A percentile compares a stretch with the other conserved stretches of the same genome.
These are phyloP conservation scores for Tricholoma terreum DNA, from an alignment of 768 basidiomycete species.

Conservation along the genomic window DNA sequence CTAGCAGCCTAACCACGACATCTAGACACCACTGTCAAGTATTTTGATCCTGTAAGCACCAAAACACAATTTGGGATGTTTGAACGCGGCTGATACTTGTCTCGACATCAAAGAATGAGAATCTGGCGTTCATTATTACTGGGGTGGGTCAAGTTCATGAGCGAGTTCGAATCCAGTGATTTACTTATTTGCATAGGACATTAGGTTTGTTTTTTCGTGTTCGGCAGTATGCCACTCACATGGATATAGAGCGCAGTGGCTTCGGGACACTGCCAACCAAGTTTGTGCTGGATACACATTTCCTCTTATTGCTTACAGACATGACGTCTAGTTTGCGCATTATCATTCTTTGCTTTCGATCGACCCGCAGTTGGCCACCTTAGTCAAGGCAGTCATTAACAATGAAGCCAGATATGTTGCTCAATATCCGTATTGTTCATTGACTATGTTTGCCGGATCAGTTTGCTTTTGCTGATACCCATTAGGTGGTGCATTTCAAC, in stretches of 20 bases:
- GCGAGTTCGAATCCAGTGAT: neutral
- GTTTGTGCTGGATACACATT: constrained; percentile 28
- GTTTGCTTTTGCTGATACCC: neutral
- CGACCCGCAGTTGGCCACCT: constrained; percentile 56
- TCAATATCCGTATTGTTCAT: constrained; percentile 70
- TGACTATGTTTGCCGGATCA: neutral
- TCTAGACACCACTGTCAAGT: constrained; percentile 76
- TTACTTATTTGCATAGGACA: constrained; percentile 45
- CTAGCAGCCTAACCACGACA: neutral
- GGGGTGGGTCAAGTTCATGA: constrained; percentile 43
- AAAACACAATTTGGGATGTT: constrained; percentile 3
- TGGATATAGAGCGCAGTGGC: constrained; percentile 67
- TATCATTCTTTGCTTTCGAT: constrained; percentile 57
- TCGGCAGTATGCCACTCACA: constrained; percentile 5
- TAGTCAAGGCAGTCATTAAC: constrained; percentile 81
- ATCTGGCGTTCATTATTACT: constrained; percentile 78
- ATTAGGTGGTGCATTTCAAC: constrained; percentile 70
- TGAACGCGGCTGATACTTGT: neutral
- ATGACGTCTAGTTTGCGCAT: constrained; percentile 56
- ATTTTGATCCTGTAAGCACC: constrained; percentile 53
- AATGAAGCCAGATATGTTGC: constrained; percentile 74
- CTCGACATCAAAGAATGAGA: constrained; percentile 45
- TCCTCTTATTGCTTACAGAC: constrained; percentile 2
- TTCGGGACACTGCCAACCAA: constrained; percentile 80
- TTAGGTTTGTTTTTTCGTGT: constrained; percentile 51